Percentiles rank a stretch among this genome's conserved stretches.
Evolutionary conservation across 2,329 filamentous ascomycete genomes (phyloP).

Genomic region (Peltaster fructicola): DNA sequence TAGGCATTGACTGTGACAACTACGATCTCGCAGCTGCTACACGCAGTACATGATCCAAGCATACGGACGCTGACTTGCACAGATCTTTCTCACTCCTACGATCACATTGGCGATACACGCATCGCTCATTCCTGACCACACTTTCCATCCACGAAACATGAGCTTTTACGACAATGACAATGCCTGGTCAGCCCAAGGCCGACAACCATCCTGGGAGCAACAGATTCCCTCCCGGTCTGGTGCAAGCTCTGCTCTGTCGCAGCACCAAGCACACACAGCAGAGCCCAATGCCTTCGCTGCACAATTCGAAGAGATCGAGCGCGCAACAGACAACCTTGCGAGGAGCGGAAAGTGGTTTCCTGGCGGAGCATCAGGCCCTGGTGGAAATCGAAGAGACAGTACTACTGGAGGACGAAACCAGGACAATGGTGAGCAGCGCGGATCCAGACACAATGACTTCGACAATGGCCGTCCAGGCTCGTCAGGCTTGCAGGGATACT

Average conservation of each 20-base stretch:
- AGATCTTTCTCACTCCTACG: no score
- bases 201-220: slow-evolving; percentile 56
- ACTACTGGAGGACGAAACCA: slow-evolving; percentile 9
- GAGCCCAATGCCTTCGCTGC: slow-evolving; percentile 64
- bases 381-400: slow-evolving; percentile 78
- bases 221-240: slow-evolving; percentile 55
- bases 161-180: slow-evolving; percentile 51
- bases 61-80: no score
- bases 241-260: slow-evolving; percentile 49
- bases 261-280: no score
- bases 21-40: no score
- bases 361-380: slow-evolving; percentile 33
- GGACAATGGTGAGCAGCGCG: slow-evolving; percentile 41
- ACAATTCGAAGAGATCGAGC: slow-evolving; percentile 92
- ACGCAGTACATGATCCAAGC: no score
- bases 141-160: no score
- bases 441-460: no score
- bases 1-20: no score
- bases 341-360: slow-evolving; percentile 89
- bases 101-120: slow-evolving; percentile 1
- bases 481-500: slow-evolving; percentile 78
- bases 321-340: slow-evolving; percentile 83
- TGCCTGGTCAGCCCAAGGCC: slow-evolving; percentile 42
- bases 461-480: slow-evolving; percentile 58
- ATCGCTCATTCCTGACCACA: neutral